Evolutionary conservation across 1,139 yeast genomes (phyloP), one percentile per base, ranked within the genome.

Genomic region (Pichia kudriavzevii): DNA sequence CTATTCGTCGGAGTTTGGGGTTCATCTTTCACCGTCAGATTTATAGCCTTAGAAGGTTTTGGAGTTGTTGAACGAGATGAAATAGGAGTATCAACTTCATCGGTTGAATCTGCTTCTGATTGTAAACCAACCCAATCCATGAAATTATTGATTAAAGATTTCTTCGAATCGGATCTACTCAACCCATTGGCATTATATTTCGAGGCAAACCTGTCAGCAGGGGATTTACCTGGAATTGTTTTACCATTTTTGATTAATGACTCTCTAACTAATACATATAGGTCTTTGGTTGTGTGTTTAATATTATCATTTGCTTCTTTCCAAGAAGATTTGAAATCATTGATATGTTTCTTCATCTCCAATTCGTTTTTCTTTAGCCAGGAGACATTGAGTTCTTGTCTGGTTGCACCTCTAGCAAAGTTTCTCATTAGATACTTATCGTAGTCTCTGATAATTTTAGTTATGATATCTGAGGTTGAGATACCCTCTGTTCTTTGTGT

Each of bases 401-500:
- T 73, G 3, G 96, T 83, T 8, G 96, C 97, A 35, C 98, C 98
- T 46, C 98, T 74, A 10, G 95, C 95, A 61, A 91, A 91, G 61
- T 91, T 91, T 57, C 98, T 75, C 91, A 88, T 82, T 59, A 91
- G 67, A 60, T 91, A 91, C 65, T 88, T 87, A 66, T 91, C 98
- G 60, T 91, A 91, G 61, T 91, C 97, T 49, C 93, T 74, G 48
- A 91, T 88, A 51, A 91, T 84, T 56, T 83, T 85, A 42, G 97
- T 88, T 52, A 91, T 91, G 46, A 91, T 91, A 58, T 91, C 97
- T 27, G 95, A 82, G 1, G 98, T 91, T 10, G 95, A 83, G 31
- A 91, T 79, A 12, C 98, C 98, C 48, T 88, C 95, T 0, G 98
- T 91, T 57, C 98, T 73, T 61, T 91, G 98, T 0, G 98, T 91